phyloP scores from a whole-genome alignment of 164 flowering plant species.

The Warburgia ugandensis region DNA sequence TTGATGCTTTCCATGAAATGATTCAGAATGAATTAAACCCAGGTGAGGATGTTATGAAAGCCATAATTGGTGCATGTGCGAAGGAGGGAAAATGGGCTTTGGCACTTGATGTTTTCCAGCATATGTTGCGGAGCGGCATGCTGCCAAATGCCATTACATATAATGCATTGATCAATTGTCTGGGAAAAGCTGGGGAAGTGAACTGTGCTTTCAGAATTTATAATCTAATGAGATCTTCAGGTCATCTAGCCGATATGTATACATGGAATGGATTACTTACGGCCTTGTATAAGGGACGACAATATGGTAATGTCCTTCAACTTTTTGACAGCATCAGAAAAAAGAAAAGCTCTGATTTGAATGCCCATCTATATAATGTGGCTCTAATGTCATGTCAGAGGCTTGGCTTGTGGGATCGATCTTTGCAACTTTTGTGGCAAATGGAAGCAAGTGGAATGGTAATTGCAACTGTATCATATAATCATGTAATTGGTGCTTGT shows the following conservation, averaged over 20 bases:
- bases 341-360: slow-evolving; percentile 28
- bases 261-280: slow-evolving; percentile 79
- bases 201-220: slow-evolving; percentile 50
- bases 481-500: slow-evolving; percentile 71
- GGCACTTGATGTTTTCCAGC: slow-evolving; percentile 43
- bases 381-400: slow-evolving; percentile 70
- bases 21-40: slow-evolving; percentile 42
- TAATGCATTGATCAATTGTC: slow-evolving; percentile 71
- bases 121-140: slow-evolving; percentile 42
- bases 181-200: slow-evolving; percentile 71
- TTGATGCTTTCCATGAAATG: slow-evolving; percentile 81
- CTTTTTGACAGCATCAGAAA: slow-evolving; percentile 53
- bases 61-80: slow-evolving; percentile 54
- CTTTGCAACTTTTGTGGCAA: slow-evolving; percentile 77
- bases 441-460: slow-evolving; percentile 61
- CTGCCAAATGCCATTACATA: slow-evolving; percentile 54
- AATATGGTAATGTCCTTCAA: slow-evolving; percentile 52
- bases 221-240: slow-evolving; percentile 39
- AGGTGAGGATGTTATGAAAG: slow-evolving; percentile 53
- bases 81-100: slow-evolving; percentile 77
- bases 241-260: slow-evolving; percentile 55
- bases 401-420: slow-evolving; percentile 69
- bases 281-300: slow-evolving; percentile 51
- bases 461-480: slow-evolving; percentile 54
- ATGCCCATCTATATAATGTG: slow-evolving; percentile 49